Evolutionary conservation across 768 basidiomycete species (phyloP).

Genomic region (Macrolepiota dolichaula): DNA sequence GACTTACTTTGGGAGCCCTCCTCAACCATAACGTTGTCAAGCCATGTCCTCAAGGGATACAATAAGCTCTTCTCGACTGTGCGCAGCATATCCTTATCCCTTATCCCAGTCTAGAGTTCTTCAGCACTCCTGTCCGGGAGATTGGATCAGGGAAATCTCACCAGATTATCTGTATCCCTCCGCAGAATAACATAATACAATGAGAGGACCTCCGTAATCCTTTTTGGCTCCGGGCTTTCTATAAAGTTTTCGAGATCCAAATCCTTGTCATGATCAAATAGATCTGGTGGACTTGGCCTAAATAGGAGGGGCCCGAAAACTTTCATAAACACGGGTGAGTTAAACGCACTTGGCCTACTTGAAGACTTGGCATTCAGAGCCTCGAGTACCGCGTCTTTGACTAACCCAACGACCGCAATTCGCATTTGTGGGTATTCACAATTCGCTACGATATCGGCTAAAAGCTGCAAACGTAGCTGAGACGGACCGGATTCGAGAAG

Average conservation of each 20-base stretch:
- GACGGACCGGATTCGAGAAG: slow-evolving; percentile 47
- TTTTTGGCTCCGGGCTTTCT: slow-evolving; percentile 52
- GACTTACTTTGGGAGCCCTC: background rate
- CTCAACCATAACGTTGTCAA: slow-evolving; percentile 29
- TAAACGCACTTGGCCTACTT: slow-evolving; percentile 35
- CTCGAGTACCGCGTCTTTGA: slow-evolving; percentile 65
- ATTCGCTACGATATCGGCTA: slow-evolving; percentile 50
- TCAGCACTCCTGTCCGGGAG: background rate
- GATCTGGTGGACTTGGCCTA: slow-evolving; percentile 49
- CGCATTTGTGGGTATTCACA: slow-evolving; percentile 62
- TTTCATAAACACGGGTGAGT: slow-evolving; percentile 51
- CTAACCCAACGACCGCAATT: slow-evolving; percentile 62
- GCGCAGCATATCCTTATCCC: slow-evolving; percentile 38
- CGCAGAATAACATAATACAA: slow-evolving; percentile 64
- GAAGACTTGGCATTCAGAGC: slow-evolving; percentile 27
- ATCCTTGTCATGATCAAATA: slow-evolving; percentile 37
- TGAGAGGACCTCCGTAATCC: slow-evolving; percentile 63
- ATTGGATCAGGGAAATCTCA: slow-evolving; percentile 21
- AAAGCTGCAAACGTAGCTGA: slow-evolving; percentile 46
- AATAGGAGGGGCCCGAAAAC: slow-evolving; percentile 61
- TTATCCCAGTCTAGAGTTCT: slow-evolving; percentile 45
- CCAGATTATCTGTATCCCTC: slow-evolving; percentile 57
- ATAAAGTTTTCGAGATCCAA: slow-evolving; percentile 28
- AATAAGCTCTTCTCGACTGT: slow-evolving; percentile 44
- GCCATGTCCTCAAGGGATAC: slow-evolving; percentile 35